Evolutionary conservation across 2,329 filamentous ascomycete genomes (phyloP).

Genomic region (Hypoxylon sp.): DNA sequence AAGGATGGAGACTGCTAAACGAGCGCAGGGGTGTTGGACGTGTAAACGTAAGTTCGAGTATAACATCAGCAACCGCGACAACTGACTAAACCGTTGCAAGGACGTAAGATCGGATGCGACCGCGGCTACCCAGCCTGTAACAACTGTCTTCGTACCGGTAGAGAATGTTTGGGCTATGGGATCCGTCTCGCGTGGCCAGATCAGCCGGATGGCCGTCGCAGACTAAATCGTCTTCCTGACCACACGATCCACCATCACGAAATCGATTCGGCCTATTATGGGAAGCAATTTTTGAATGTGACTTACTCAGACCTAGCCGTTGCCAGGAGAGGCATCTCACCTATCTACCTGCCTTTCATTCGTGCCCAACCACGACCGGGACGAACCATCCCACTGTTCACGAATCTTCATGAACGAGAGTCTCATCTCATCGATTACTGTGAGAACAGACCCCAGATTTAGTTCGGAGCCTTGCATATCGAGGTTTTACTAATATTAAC

Average conservation of each 20-base stretch:
- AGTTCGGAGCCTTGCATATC: neutral
- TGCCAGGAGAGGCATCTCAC: constrained; percentile 52
- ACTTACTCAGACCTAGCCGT: constrained; percentile 58
- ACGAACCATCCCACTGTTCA: constrained; percentile 51
- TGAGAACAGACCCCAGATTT: constrained; percentile 37
- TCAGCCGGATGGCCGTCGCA: constrained; percentile 61
- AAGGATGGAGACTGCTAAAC: constrained; percentile 54
- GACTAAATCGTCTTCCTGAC: constrained; percentile 52
- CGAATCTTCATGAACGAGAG: constrained; percentile 52
- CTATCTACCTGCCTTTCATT: constrained; percentile 48
- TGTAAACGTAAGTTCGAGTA: constrained; percentile 59
- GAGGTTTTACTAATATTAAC: constrained; percentile 30
- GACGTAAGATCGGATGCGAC: constrained; percentile 65
- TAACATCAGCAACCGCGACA: constrained; percentile 44
- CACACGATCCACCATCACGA: constrained; percentile 52
- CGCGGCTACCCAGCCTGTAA: constrained; percentile 60
- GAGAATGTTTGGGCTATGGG: constrained; percentile 62
- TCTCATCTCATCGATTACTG: constrained; percentile 54
- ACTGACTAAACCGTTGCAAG: constrained; percentile 51
- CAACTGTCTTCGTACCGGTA: constrained; percentile 61
- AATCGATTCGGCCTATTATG: constrained; percentile 52
- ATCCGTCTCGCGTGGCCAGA: constrained; percentile 65
- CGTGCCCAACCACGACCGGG: constrained; percentile 50
- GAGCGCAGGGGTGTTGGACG: constrained; percentile 60
- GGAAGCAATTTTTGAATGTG: constrained; percentile 59